Conservation (phyloP, 1,284 basidiomycete species). For the Trichosporon sp. region DNA sequence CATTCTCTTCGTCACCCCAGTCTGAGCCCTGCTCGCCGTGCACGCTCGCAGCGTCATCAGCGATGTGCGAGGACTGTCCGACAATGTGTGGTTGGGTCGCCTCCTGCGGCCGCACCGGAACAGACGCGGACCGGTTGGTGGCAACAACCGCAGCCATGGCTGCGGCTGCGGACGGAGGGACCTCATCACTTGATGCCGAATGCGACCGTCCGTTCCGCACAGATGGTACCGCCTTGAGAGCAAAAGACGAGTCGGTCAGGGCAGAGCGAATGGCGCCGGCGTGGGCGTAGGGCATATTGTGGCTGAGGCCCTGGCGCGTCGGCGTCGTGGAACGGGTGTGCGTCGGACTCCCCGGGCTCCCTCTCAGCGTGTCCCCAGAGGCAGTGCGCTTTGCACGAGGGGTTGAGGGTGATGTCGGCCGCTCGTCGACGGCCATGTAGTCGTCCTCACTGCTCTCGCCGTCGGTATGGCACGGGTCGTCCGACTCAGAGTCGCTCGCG, state of each 20-base stretch:
- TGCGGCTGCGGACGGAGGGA: constrained; percentile 1
- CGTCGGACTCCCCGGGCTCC: not conserved
- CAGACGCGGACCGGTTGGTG: constrained; percentile 3
- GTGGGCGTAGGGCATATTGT: not conserved
- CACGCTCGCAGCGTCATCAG: constrained; percentile 30
- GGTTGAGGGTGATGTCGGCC: constrained; percentile 11
- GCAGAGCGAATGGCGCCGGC: not conserved
- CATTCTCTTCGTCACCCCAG: constrained; percentile 46
- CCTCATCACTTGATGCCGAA: not conserved
- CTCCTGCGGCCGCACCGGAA: not conserved
- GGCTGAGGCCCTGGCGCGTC: not conserved
- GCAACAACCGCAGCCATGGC: constrained; percentile 1
- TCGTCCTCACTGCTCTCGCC: constrained; percentile 11
- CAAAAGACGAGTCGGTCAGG: not conserved
- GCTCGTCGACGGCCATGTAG: not conserved
- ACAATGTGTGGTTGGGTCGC: not conserved
- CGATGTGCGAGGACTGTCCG: not conserved
- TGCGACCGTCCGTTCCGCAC: not conserved
- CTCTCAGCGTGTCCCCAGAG: not conserved
- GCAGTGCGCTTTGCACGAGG: constrained; percentile 9
- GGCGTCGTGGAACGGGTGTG: constrained; percentile 9
- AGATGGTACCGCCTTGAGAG: not conserved
- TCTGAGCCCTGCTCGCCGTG: constrained; percentile 47
- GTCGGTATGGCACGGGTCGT: constrained; percentile 1
- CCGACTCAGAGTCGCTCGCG: not conserved